Evolutionary conservation across 1,284 basidiomycete species (phyloP), one percentile per base, ranked within the genome.

Genomic region (Stereum hirsutum): DNA sequence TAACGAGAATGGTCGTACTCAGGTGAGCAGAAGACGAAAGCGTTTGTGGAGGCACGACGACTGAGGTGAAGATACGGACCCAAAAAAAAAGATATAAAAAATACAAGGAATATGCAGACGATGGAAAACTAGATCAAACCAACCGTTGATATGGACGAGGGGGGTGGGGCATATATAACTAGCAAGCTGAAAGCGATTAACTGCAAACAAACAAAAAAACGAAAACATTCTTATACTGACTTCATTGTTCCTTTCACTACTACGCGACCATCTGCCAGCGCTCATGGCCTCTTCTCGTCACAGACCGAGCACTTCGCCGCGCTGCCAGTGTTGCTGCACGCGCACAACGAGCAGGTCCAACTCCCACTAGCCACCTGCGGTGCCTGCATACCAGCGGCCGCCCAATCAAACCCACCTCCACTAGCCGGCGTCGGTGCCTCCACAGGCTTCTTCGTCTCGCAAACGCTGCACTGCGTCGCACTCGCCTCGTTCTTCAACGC

Each of bases 321-420:
- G 72, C 49, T 57, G 17, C 58, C 55, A 1, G 64, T 54, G 47
- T 72, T 76, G 34, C 41, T 47, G 14, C 70, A 49, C 52, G 57
- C 57, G 48, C 75, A 77, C 4, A 52, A 46, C 2, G 57, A 54
- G 51, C 74, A 77, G 7, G 48, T 63, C 74, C 74, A 76, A 28
- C 49, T 52, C 36, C 54, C 59, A 10, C 50, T 46, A 5, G 58
- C 46, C 44, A 60, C 57, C 21, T 59, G 20, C 4, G 72, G 68
- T 5, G 57, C 55, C 49, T 63, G 64, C 49, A 74, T 45, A 5
- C 75, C 75, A 11, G 70, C 72, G 15, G 72, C 74, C 23, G 60
- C 62, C 69, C 73, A 81, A 48, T 79, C 59, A 48, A 81, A 80
- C 14, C 51, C 55, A n/a, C n/a, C n/a, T 34, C 58, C 59, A 2